Evolutionary conservation across 345 rosid genomes (phyloP).

Genomic region (Schrenkiella parvula): DNA sequence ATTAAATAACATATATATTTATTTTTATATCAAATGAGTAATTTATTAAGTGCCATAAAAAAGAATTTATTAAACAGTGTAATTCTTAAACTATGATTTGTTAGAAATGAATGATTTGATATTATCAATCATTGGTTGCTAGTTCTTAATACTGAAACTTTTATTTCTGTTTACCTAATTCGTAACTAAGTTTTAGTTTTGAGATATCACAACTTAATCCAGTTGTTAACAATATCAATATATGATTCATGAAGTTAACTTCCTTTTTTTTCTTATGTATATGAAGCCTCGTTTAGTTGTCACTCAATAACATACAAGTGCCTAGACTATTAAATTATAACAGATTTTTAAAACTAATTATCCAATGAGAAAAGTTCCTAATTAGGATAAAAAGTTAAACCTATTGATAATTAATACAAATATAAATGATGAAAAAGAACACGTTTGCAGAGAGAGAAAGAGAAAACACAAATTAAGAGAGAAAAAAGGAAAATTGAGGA

Average conservation of each 20-base stretch:
- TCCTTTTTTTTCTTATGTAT: too few species aligned
- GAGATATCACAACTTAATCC: neutral
- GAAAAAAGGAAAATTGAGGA: constrained; percentile 15
- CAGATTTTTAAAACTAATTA: neutral
- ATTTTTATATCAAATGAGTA: neutral
- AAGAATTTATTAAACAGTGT: too few species aligned
- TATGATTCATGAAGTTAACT: neutral
- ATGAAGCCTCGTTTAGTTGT: too few species aligned
- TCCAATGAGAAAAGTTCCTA: neutral
- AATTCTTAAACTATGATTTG: too few species aligned
- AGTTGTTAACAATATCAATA: neutral
- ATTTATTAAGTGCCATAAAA: too few species aligned
- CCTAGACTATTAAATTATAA: too few species aligned
- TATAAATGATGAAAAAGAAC: constrained; percentile 4
- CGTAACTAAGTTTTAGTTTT: too few species aligned
- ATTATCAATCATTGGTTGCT: too few species aligned
- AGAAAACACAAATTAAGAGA: neutral
- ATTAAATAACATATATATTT: too few species aligned
- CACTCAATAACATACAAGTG: too few species aligned
- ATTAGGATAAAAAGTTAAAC: neutral
- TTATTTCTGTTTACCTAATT: neutral
- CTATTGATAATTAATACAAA: neutral
- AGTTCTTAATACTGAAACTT: neutral
- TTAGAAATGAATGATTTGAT: too few species aligned
- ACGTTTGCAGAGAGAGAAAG: constrained; percentile 26